These are phyloP conservation scores for Penicillium paneum DNA, from an alignment of 2,329 filamentous ascomycete species.

Conservation along the genomic window DNA sequence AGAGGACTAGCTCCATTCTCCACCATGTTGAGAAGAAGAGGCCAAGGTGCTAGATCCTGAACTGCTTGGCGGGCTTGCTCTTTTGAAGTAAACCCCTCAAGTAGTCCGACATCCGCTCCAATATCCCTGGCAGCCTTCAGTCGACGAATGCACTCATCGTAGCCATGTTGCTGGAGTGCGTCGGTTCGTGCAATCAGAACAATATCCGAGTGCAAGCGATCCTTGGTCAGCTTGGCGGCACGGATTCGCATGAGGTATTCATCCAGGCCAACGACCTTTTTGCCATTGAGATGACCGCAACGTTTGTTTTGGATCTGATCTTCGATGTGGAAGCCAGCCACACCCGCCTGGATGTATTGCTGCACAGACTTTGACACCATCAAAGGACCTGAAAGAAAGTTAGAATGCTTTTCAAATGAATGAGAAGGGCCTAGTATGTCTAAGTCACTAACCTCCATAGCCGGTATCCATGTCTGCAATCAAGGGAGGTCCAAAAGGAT, in stretches of 20 bases:
- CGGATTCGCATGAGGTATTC: constrained; percentile 37
- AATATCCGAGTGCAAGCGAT: constrained; percentile 39
- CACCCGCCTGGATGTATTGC: constrained; percentile 51
- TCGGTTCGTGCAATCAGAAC: constrained; percentile 46
- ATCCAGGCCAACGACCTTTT: constrained; percentile 37
- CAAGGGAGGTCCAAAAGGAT: constrained; percentile 52
- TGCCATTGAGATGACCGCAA: constrained; percentile 42
- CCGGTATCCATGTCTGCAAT: constrained; percentile 59
- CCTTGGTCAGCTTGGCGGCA: constrained; percentile 35
- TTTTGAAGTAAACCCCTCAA: constrained; percentile 41
- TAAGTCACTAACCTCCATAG: constrained; percentile 43
- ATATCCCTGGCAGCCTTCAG: constrained; percentile 38
- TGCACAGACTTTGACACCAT: constrained; percentile 49
- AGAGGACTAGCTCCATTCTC: constrained; percentile 41
- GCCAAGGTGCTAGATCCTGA: constrained; percentile 38
- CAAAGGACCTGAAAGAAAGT: constrained; percentile 33
- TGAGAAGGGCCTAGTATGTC: background rate
- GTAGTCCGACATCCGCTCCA: constrained; percentile 42
- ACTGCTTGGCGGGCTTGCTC: constrained; percentile 37
- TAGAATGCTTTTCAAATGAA: constrained; percentile 25
- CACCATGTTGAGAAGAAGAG: constrained; percentile 45
- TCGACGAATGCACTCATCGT: constrained; percentile 40
- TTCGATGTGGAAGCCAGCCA: constrained; percentile 57
- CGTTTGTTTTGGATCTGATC: constrained; percentile 51
- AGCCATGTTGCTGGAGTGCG: constrained; percentile 38